Base-by-base conservation (phyloP, 2,329 filamentous ascomycete species). In the Botryotinia narcissicola region DNA sequence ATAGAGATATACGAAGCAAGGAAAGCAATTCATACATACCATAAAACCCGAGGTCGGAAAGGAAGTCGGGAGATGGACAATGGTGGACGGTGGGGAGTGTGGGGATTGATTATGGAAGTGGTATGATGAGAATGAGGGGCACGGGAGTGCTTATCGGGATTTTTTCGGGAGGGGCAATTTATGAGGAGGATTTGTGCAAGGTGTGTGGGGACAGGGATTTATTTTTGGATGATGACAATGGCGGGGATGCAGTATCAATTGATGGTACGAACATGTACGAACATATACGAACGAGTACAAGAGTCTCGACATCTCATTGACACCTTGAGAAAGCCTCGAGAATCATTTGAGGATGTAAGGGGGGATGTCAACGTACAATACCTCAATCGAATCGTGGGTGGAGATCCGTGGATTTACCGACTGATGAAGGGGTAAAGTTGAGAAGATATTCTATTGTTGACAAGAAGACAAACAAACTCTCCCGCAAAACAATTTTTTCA, bases 41-140 rank as follows among this genome's bases (percentile, higher is more conserved):
- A 42, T 42, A 37, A 25, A 37, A 48, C 22, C 44, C 32, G 29
- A 37, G 10, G 44, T 37, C 63, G 20, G 44, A 64, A 64, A 25
- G 29, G 29, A 16, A 35, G 37, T n/a, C 25, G 14, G 68, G 46
- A 22, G 29, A 35, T 69, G 22, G 29, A n/a, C 14, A 35, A 51
- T 48, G n/a, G 48, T 60, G 71, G 63, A 67, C 48, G 61, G 67
- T 70, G 40, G 51, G 54, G 51, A 42, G 63, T 57, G 37, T 57
- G 51, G 62, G 63, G 62, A 59, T 57, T 42, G 57, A 70, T 51
- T 32, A 48, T 59, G 14, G 44, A 40, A 51, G 67, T 59, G 68
- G 37, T 25, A 51, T 71, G 46, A 70, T 70, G 68, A 59, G 63
- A 40, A 68, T 42, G 62, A 51, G 71, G 51, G 62, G 71, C 37